Evolutionary conservation across 306 rosid genomes (phyloP), one percentile per base, ranked within the genome.

Genomic region (Delonix regia): DNA sequence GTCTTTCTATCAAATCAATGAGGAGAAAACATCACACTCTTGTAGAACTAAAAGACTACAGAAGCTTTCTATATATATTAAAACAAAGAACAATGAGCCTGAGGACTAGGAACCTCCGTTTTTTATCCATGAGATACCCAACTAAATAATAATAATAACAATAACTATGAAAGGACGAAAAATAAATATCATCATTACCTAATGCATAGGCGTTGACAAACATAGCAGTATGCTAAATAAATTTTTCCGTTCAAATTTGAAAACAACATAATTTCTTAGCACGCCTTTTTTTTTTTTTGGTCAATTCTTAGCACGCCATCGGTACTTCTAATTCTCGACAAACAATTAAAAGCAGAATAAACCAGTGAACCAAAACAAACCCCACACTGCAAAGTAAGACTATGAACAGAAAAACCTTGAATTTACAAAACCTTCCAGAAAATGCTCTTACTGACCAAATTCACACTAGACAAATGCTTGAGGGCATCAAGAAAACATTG

Each of bases 1-100:
- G 95, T 75, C 90, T 86, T 83, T 91, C 99, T 91, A 86, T 53
- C 38, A 76, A 83, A 81, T 71, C 42, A 61, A 83, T 47, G 78
- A 75, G 71, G 70, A 78, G 53, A 67, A 85, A 10, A 25, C 83
- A 86, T 87, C 83, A 90, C 83, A 81, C 49, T 69, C 33, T 78
- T 49, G 36, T 48, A 61, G 47, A 69, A 76, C 36, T 42, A 45
- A 51, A 69, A 63, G 39, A 75, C 24, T 13, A 74, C 45, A 24
- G 25, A 70, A 33, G 48, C 47, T 44, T 64, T 71, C 22, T 56
- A 45, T 56, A 74, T 30, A 48, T 66, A 76, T 56, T 45, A 25
- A 44, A 44, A 59, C 48, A 80, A 44, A 38, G 33, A 74, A 4
- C 28, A 55, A 19, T 11, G 41, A 69, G 55, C 21, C 24, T 18